Conservation (phyloP, 345 rosid species). For the Firmiana major region DNA sequence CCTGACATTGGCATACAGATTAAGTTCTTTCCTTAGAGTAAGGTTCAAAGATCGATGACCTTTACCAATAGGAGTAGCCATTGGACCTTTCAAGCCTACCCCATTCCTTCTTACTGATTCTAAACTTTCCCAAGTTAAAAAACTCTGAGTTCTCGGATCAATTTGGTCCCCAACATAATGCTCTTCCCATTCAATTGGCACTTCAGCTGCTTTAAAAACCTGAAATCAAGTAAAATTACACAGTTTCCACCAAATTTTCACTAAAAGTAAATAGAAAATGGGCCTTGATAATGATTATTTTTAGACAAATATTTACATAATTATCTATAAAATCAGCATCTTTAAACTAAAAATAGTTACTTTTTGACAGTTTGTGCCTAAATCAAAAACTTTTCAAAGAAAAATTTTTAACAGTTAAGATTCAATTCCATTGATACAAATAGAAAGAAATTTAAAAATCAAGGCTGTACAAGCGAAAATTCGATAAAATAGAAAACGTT, state of each 20-base stretch:
- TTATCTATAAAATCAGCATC: not conserved
- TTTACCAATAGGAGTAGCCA: conserved; percentile 99
- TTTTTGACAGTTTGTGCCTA: not conserved
- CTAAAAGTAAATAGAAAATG: conserved; percentile 4
- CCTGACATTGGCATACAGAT: conserved; percentile 92
- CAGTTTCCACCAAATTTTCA: not conserved
- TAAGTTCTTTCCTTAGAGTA: conserved; percentile 94
- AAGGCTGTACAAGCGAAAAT: not conserved
- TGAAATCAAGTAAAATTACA: conserved; percentile 17
- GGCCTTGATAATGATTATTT: not conserved
- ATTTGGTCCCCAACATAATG: conserved; percentile 76
- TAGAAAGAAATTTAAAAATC: not conserved
- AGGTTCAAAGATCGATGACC: conserved; percentile 97
- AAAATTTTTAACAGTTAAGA: not conserved
- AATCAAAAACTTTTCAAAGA: not conserved
- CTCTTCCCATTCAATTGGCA: conserved; percentile 95
- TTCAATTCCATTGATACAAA: not conserved
- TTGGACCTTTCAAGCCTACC: conserved; percentile 98
- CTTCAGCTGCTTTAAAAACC: conserved; percentile 79
- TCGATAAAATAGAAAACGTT: not conserved
- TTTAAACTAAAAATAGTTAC: not conserved
- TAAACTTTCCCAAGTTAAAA: conserved; percentile 94
- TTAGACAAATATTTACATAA: not conserved
- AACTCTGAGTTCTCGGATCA: conserved; percentile 97
- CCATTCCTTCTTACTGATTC: conserved; percentile 85